phyloP scores from a whole-genome alignment of 1,139 yeast species.

The Nakaseomyces delphensis region DNA sequence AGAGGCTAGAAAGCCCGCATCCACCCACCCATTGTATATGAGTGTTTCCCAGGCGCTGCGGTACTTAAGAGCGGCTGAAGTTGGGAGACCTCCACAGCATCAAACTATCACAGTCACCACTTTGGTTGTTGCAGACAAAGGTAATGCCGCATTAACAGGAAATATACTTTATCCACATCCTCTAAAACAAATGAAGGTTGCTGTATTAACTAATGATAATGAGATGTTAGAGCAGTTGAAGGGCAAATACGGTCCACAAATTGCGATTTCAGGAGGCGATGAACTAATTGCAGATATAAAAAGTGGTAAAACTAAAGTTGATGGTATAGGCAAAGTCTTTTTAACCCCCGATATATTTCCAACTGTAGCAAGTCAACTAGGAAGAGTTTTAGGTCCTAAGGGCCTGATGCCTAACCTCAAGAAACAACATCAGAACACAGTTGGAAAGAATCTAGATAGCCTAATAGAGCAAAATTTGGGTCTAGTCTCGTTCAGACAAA shows the following conservation, averaged over 20 bases:
- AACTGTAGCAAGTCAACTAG: slow-evolving; percentile 50
- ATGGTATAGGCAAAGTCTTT: slow-evolving; percentile 60
- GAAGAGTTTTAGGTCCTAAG: slow-evolving; percentile 75
- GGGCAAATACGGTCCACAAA: slow-evolving; percentile 42
- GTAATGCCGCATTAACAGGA: slow-evolving; percentile 69
- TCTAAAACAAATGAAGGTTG: slow-evolving; percentile 51
- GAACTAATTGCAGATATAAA: slow-evolving; percentile 59
- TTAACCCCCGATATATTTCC: slow-evolving; percentile 76
- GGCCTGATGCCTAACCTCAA: slow-evolving; percentile 85
- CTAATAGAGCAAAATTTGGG: slow-evolving; percentile 54
- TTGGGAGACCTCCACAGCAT: slow-evolving; percentile 64
- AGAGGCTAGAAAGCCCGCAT: slow-evolving; percentile 36
- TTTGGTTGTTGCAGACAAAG: slow-evolving; percentile 66
- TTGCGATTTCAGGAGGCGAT: slow-evolving; percentile 54
- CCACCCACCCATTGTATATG: slow-evolving; percentile 55
- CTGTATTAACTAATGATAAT: slow-evolving; percentile 58
- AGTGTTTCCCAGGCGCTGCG: slow-evolving; percentile 64
- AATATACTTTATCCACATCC: slow-evolving; percentile 71
- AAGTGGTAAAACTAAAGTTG: slow-evolving; percentile 45
- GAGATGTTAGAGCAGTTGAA: slow-evolving; percentile 47
- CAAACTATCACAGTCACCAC: slow-evolving; percentile 63
- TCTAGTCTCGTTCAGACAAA: slow-evolving; percentile 63
- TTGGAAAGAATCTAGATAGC: slow-evolving; percentile 52
- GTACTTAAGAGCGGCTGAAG: slow-evolving; percentile 81
- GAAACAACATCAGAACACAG: slow-evolving; percentile 57